Evolutionary conservation across 805 yeast genomes (phyloP), one percentile per base, ranked within the genome.

Genomic region (Metschnikowia santaceciliae): DNA sequence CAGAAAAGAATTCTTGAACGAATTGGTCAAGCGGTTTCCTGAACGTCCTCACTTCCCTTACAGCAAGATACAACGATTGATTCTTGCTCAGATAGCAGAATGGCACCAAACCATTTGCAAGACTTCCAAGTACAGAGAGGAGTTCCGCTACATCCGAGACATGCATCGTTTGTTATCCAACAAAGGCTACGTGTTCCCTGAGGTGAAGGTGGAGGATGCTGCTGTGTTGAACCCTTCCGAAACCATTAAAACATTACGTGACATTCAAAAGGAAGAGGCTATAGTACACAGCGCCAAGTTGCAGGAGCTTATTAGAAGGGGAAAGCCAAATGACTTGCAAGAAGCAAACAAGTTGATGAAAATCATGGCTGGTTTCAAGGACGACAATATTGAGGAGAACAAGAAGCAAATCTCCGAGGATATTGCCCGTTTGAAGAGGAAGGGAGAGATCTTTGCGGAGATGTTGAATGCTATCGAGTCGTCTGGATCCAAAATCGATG

Each of bases 321-420:
- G 98, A 39, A 86, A 88, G 67, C 98, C 99, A 6, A 88, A 85
- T 56, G 99, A 94, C 70, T 79, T 94, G 63, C 88, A 86, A 61
- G 99, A 94, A 69, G 99, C 99, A 41, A 94, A 94, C 69, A 89
- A 88, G 60, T 78, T 94, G 68, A 94, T 94, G 99, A 90, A 92
- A 67, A 83, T 94, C 59, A 90, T 94, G 97, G 96, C 98, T 4
- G 99, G 99, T 5, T 94, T 90, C 75, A 88, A 88, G 67, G 90
- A 88, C 61, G 96, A 90, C 65, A 81, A 83, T 54, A 73, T 79
- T 17, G 81, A 82, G 49, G 88, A 84, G 60, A 87, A 90, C 57
- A 83, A 82, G 62, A 88, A 87, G 50, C 82, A 87, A 59, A 86
- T 91, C 33, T 83, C 85, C 33, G 89, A 86, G 56, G 98, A 94